These are phyloP conservation scores for Diaporthe eres DNA, from an alignment of 2,329 filamentous ascomycete species.

Conservation along the genomic window DNA sequence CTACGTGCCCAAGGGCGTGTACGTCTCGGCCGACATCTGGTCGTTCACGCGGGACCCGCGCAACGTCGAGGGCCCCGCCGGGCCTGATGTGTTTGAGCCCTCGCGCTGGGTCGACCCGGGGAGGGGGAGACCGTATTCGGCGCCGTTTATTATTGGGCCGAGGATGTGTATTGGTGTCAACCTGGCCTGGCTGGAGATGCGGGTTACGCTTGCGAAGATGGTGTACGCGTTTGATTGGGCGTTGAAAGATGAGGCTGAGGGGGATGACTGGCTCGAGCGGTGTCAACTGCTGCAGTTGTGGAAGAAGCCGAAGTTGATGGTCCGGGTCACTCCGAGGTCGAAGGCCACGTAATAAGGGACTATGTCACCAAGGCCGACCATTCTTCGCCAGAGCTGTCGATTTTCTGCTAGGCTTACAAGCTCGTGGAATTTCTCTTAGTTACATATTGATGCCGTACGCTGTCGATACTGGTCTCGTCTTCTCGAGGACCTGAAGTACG, in stretches of 20 bases:
- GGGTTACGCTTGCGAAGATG: slow-evolving; percentile 47
- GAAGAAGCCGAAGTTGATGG: slow-evolving; percentile 47
- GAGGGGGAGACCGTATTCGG: slow-evolving; percentile 30
- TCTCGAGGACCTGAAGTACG: too few relatives aligned
- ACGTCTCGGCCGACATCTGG: slow-evolving; percentile 46
- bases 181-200: slow-evolving; percentile 49
- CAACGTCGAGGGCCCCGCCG: slow-evolving; percentile 36
- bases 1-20: slow-evolving; percentile 45
- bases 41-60: slow-evolving; percentile 44
- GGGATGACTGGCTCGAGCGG: slow-evolving; percentile 45
- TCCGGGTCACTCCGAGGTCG: slow-evolving; percentile 29
- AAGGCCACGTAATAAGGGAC: background rate
- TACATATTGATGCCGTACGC: too few relatives aligned
- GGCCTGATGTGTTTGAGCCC: slow-evolving; percentile 45
- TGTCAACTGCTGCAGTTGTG: slow-evolving; percentile 47
- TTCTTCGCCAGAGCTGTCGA: too few relatives aligned
- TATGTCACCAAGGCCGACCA: too few relatives aligned
- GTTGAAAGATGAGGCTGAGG: slow-evolving; percentile 37
- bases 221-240: slow-evolving; percentile 45
- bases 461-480: too few relatives aligned
- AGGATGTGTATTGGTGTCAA: slow-evolving; percentile 47
- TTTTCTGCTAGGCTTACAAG: too few relatives aligned
- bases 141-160: slow-evolving; percentile 47
- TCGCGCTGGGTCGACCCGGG: slow-evolving; percentile 46
- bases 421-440: too few relatives aligned